Evolutionary conservation across 1,284 basidiomycete species (phyloP).

Genomic region (Inonotus obliquus): DNA sequence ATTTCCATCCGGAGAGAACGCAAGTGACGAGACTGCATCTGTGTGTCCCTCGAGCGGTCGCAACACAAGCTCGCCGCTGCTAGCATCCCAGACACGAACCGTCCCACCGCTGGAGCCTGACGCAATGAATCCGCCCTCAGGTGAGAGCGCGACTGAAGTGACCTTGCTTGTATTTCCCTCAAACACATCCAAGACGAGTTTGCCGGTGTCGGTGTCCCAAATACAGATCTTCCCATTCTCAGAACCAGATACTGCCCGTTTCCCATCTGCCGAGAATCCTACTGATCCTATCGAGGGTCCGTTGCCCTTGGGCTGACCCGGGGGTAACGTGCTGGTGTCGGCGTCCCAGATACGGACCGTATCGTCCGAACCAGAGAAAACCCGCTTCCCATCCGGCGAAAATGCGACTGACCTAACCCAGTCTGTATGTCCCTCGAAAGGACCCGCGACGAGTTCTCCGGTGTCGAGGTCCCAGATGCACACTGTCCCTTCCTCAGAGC

Average conservation of each 20-base stretch:
- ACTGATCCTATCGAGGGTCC: neutral
- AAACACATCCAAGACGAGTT: neutral
- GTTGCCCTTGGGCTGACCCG: neutral
- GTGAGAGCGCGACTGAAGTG: slow-evolving; percentile 13
- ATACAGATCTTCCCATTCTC: slow-evolving; percentile 4
- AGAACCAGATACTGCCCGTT: slow-evolving; percentile 12
- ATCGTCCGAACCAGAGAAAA: neutral
- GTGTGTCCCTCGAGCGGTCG: neutral
- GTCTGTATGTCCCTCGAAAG: neutral
- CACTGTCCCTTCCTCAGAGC: slow-evolving; percentile 4
- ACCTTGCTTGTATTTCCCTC: slow-evolving; percentile 8
- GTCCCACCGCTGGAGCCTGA: slow-evolving; percentile 14
- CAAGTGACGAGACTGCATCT: neutral
- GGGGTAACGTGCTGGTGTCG: slow-evolving; percentile 3
- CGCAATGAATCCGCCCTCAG: slow-evolving; percentile 10
- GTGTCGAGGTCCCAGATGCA: neutral
- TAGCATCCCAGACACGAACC: slow-evolving; percentile 18
- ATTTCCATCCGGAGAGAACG: slow-evolving; percentile 11
- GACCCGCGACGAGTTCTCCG: neutral
- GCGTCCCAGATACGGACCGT: slow-evolving; percentile 19
- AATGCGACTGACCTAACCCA: neutral
- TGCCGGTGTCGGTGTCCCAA: slow-evolving; percentile 14
- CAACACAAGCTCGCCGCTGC: neutral
- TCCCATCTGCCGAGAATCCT: slow-evolving; percentile 10
- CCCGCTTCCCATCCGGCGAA: neutral